Evolutionary conservation across 768 basidiomycete genomes (phyloP), one percentile per base, ranked within the genome.

Genomic region (Phlebiopsis flavidoalba): DNA sequence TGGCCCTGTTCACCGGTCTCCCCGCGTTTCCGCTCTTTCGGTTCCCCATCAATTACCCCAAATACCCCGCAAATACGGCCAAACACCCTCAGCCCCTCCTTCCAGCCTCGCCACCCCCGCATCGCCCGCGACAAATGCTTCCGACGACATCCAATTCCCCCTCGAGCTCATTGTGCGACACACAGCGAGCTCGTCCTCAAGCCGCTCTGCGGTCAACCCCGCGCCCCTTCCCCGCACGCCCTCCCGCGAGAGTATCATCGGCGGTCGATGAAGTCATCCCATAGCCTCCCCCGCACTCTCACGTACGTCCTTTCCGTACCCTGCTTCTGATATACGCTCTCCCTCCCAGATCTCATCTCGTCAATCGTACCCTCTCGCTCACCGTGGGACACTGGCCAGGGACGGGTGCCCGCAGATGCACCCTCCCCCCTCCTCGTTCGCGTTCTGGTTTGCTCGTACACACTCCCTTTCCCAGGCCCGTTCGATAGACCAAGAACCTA

Each of bases 11-110:
- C 45, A 22, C 57, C 61, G 61, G 61, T 19, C 19, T 54, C 47
- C 61, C 61, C 61, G 57, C 57, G 57, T 57, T 62, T 62, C 58
- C 61, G 57, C 21, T 35, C 58, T 40, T 58, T 59, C 58, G 51
- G 61, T 57, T 21, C 22, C 14, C 49, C 60, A 55, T 55, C 61
- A 57, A 58, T 62, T 48, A 45, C 46, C 35, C 50, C 61, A 62
- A 62, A 62, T 59, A 62, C 61, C 61, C 61, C 61, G 58, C 57
- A 62, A 53, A 55, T 22, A 55, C 35, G 54, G 22, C 17, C 54
- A 55, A 55, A 55, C 54, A 55, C 37, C 7, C n/a, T n/a, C n/a
- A n/a, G n/a, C n/a, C n/a, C 3, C 12, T 37, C n/a, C 54, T 26
- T 40, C 54, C 54, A 55, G 54, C 43, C 54, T 55, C 53, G n/a